These are phyloP conservation scores for Fusarium newnesense DNA, from an alignment of 2,329 filamentous ascomycete genomes.

Conservation along the genomic window DNA sequence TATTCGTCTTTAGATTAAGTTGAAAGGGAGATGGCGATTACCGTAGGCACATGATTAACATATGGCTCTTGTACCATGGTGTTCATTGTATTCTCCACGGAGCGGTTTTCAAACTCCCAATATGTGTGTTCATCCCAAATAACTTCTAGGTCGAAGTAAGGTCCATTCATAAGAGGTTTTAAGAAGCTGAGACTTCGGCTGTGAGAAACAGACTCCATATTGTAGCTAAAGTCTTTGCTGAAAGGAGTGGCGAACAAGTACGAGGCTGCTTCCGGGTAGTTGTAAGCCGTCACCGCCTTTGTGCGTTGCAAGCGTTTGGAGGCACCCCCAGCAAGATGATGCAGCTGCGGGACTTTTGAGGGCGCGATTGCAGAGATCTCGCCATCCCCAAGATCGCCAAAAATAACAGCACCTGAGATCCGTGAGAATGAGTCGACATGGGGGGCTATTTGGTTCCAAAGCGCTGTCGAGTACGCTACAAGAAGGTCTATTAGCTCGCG, in stretches of 20 bases:
- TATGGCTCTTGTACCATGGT: conserved; percentile 85
- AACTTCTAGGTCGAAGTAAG: conserved; percentile 77
- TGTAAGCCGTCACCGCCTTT: neutral
- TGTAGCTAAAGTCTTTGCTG: conserved; percentile 59
- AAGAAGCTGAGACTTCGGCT: conserved; percentile 73
- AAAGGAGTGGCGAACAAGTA: conserved; percentile 60
- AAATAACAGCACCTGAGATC: neutral
- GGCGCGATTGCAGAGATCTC: neutral
- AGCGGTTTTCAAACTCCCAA: conserved; percentile 75
- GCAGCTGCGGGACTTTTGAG: neutral
- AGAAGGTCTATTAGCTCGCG: neutral
- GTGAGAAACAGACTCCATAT: conserved; percentile 70
- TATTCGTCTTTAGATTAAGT: rapidly evolving
- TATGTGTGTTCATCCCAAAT: conserved; percentile 84
- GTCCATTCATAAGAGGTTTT: conserved; percentile 70
- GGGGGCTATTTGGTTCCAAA: conserved; percentile 33
- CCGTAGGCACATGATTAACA: conserved; percentile 79
- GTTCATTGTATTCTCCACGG: conserved; percentile 77
- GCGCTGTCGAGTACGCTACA: conserved; percentile 14
- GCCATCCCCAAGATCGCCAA: neutral
- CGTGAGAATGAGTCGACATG: neutral
- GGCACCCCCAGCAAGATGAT: neutral
- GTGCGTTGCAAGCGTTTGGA: conserved; percentile 43
- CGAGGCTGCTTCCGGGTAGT: neutral
- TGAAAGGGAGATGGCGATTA: conserved; percentile 46